These are phyloP conservation scores for Poa annua DNA, from an alignment of 176 grass and related monocot species.

Conservation along the genomic window DNA sequence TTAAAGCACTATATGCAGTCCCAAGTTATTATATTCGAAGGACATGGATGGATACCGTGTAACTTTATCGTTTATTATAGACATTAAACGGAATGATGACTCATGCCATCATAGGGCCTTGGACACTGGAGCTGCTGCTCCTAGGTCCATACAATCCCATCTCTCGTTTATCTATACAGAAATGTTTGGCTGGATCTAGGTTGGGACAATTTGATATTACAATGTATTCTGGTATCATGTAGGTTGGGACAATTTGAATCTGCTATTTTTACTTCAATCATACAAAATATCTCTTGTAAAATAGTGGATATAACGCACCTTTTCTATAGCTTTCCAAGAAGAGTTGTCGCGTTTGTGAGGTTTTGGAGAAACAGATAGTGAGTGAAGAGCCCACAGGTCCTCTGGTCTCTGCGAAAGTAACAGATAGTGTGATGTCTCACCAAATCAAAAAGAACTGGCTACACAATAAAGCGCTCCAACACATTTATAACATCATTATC, in stretches of 20 bases:
- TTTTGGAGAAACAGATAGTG: constrained; percentile 75
- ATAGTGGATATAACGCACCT: constrained; percentile 53
- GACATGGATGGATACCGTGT: not conserved
- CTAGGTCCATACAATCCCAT: not conserved
- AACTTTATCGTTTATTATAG: not conserved
- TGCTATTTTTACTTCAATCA: constrained; percentile 6
- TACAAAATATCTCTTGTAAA: not conserved
- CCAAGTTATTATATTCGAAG: constrained; percentile 1
- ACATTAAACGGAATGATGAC: not conserved
- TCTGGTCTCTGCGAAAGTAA: constrained; percentile 80
- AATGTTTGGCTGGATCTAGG: not conserved
- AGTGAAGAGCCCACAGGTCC: constrained; percentile 84
- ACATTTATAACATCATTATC: constrained; percentile 4
- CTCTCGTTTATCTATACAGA: not conserved
- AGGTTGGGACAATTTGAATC: constrained; percentile 15
- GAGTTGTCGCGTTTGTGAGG: constrained; percentile 89
- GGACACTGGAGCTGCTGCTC: not conserved
- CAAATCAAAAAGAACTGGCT: constrained; percentile 25
- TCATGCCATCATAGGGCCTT: not conserved
- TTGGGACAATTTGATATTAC: not conserved
- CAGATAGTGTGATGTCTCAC: constrained; percentile 28
- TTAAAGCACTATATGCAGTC: constrained; percentile 12
- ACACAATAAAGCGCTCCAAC: not conserved
- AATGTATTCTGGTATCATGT: constrained; percentile 6
- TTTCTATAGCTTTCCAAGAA: constrained; percentile 88